Conservation (phyloP, 129 eudicot genomes). For the Flaveria linearis region DNA sequence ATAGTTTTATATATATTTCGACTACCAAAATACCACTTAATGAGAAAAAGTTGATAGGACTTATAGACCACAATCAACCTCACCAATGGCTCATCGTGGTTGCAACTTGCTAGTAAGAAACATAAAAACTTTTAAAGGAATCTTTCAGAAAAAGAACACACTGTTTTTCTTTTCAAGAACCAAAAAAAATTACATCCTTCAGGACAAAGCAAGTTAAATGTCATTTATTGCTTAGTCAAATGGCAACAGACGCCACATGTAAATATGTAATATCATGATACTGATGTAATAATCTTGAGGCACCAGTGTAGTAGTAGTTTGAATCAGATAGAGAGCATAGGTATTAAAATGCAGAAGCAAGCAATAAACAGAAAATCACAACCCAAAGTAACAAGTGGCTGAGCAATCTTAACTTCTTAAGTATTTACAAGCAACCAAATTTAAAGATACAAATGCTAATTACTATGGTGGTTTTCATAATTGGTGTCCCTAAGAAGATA, state of each 20-base stretch:
- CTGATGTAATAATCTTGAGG: not conserved
- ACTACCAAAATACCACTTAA: not conserved
- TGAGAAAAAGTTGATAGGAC: not conserved
- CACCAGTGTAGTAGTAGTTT: not conserved
- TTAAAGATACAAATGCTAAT: not conserved
- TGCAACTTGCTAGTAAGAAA: not conserved
- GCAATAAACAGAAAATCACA: not conserved
- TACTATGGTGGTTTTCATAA: not conserved
- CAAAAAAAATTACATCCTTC: not conserved
- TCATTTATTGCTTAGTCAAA: not conserved
- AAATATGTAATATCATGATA: not conserved
- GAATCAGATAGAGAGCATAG: not conserved
- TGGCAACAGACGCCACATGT: not conserved
- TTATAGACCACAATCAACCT: not conserved
- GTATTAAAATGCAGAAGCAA: not conserved
- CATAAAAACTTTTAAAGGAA: not conserved
- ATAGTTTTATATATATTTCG: not conserved
- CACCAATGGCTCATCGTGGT: not conserved
- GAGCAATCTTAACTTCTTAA: not conserved
- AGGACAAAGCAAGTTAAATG: not conserved
- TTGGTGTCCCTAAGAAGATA: not conserved
- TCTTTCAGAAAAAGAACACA: not conserved
- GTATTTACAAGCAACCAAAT: not conserved
- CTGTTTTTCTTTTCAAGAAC: not conserved
- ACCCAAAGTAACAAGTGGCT: not conserved